A percentile compares a stretch with the other conserved stretches of the same genome.
These are phyloP conservation scores for Pichia sp. DNA, from an alignment of 1,139 yeast species.

Conservation along the genomic window DNA sequence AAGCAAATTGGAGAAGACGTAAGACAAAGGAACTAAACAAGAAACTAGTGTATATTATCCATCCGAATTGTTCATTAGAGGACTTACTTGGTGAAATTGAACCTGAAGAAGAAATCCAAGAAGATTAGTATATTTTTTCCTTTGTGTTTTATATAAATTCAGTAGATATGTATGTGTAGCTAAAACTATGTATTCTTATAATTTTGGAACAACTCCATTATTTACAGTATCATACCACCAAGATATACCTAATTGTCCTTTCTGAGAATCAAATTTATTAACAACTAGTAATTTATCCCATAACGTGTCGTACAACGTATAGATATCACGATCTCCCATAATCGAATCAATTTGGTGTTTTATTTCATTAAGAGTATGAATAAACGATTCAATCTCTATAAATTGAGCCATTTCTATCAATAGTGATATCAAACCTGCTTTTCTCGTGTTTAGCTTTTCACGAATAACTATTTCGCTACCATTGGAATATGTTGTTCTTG, in stretches of 20 bases:
- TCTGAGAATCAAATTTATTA: constrained; percentile 48
- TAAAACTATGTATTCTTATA: constrained; percentile 3
- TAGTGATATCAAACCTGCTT: constrained; percentile 44
- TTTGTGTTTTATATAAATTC: neutral
- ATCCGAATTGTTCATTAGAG: constrained; percentile 82
- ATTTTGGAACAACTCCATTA: constrained; percentile 8
- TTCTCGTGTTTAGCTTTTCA: constrained; percentile 6
- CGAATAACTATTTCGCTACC: constrained; percentile 34
- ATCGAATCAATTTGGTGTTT: constrained; percentile 33
- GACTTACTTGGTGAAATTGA: constrained; percentile 36
- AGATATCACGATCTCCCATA: constrained; percentile 28
- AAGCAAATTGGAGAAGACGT: constrained; percentile 22
- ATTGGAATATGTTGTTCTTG: constrained; percentile 30
- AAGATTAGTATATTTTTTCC: constrained; percentile 2
- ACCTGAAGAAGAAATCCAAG: constrained; percentile 14
- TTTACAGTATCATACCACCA: constrained; percentile 42
- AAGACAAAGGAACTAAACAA: constrained; percentile 25
- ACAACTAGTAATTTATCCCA: constrained; percentile 37
- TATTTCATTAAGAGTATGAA: constrained; percentile 44
- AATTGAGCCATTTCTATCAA: constrained; percentile 52
- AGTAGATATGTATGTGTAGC: neutral
- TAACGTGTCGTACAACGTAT: constrained; percentile 31
- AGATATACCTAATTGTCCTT: constrained; percentile 54
- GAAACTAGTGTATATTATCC: constrained; percentile 61
- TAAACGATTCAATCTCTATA: constrained; percentile 40